Percentiles rank a stretch among this genome's conserved stretches.
These are phyloP conservation scores for Microdochium nivale DNA, from an alignment of 2,329 filamentous ascomycete genomes.

Conservation along the genomic window DNA sequence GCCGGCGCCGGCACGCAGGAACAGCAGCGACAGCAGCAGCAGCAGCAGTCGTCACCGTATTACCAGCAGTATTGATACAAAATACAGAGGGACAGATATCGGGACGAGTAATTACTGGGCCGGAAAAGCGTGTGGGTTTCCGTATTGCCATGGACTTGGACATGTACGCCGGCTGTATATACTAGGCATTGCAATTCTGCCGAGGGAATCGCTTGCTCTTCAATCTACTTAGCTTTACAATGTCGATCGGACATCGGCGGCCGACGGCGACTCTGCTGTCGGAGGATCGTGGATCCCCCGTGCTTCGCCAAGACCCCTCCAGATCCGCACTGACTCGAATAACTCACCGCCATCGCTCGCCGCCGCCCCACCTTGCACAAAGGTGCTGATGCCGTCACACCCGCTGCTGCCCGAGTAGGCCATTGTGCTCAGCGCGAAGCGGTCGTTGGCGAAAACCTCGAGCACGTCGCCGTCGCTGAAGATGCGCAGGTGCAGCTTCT, in stretches of 20 bases:
- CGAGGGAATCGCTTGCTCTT: too few species aligned
- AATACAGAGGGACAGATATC: too few species aligned
- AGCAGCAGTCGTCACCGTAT: neutral
- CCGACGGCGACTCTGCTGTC: neutral
- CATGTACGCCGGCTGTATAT: too few species aligned
- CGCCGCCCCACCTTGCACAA: constrained; percentile 11
- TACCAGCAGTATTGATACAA: too few species aligned
- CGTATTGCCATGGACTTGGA: too few species aligned
- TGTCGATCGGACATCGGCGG: neutral
- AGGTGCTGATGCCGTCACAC: constrained; percentile 14
- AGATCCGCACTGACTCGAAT: constrained; percentile 9
- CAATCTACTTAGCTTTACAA: neutral
- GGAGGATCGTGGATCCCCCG: neutral
- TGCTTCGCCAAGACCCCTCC: neutral
- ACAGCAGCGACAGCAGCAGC: neutral
- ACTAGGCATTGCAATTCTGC: too few species aligned
- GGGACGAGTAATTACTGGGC: too few species aligned
- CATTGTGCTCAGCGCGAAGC: constrained; percentile 29
- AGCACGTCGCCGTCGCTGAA: constrained; percentile 32
- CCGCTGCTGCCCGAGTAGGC: constrained; percentile 17
- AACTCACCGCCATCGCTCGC: neutral
- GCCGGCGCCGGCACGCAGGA: neutral
- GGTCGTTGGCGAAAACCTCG: constrained; percentile 35
- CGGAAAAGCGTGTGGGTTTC: too few species aligned
- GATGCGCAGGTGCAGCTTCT: constrained; percentile 28